Evolutionary conservation across 345 rosid species (phyloP), one percentile per base, ranked within the genome.

Genomic region (Dipteronia dyeriana): DNA sequence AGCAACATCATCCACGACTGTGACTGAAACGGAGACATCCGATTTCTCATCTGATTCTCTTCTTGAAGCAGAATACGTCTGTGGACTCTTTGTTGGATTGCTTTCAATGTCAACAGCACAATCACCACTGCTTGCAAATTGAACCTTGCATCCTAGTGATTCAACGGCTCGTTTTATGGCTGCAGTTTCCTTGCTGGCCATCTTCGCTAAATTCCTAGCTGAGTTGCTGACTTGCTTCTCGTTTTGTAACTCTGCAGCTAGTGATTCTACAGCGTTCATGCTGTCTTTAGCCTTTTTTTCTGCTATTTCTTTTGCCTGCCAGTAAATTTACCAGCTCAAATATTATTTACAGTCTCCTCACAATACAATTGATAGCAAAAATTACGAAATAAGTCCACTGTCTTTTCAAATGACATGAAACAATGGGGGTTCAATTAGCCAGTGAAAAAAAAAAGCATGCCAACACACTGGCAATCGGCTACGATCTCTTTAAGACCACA

Each of bases 141-240:
- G 85, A 74, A 96, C 94, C 79, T 88, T 91, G 91, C 97, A 96
- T 31, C 99, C 99, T 45, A 96, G 68, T 43, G 98, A 90, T 79
- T 90, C 88, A 62, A 96, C 39, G 26, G 99, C 99, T 77, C 97
- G 86, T 79, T 86, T 87, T 83, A 96, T 81, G 19, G 87, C 92
- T 23, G 82, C 85, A 26, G 54, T 79, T 84, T 96, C 99, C 82
- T 85, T 90, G 85, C 82, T 87, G 68, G 93, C 94, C 68, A 77
- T 87, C 79, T 82, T 89, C 29, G 97, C 98, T 82, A 90, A 79
- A 69, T 84, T 88, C 87, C 75, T 85, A 4, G 97, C 90, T 51
- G 91, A 84, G 75, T 74, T 82, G 75, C 94, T 89, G 77, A 84
- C 75, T 67, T 86, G 89, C 84, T 82, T 96, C 83, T 96, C 98